phyloP scores from a whole-genome alignment of 495 filamentous ascomycete genomes.

The Bacidia gigantensis region DNA sequence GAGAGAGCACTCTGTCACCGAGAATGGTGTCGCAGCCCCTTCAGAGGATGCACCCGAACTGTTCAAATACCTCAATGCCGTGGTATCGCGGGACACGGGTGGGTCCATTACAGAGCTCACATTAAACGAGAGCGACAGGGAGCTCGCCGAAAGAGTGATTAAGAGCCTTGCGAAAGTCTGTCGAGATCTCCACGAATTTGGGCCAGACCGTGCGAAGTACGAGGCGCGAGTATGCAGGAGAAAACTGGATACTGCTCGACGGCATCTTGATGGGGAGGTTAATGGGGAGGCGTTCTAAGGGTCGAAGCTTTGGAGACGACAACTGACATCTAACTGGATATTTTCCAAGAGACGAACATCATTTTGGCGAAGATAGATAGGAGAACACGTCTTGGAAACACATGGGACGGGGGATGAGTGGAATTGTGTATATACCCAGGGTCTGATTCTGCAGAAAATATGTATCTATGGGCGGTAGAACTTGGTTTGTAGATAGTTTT shows the following conservation, averaged over 20 bases:
- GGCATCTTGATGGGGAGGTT: slow-evolving; percentile 53
- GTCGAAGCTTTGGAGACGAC: no score
- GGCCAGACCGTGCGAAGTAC: slow-evolving; percentile 34
- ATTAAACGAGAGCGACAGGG: slow-evolving; percentile 54
- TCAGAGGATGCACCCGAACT: slow-evolving; percentile 30
- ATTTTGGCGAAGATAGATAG: no score
- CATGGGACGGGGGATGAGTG: no score
- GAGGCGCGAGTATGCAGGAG: slow-evolving; percentile 50
- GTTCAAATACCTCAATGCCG: slow-evolving; percentile 26
- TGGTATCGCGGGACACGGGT: slow-evolving; percentile 8
- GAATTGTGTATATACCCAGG: no score
- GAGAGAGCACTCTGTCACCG: slow-evolving; percentile 21
- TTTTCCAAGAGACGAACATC: no score
- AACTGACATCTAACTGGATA: no score
- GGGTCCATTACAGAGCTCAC: slow-evolving; percentile 28
- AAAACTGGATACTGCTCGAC: slow-evolving; percentile 57
- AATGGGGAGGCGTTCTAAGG: slow-evolving; percentile 18
- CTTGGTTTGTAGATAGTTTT: no score
- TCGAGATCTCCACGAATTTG: slow-evolving; percentile 48
- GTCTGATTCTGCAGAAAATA: no score
- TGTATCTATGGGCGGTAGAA: no score
- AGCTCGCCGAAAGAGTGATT: slow-evolving; percentile 62
- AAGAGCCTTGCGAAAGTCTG: slow-evolving; percentile 59
- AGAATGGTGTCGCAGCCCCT: slow-evolving; percentile 11
- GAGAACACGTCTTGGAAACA: no score